Evolutionary conservation across 1,139 yeast genomes (phyloP).

Genomic region (Taiozyma onychis): DNA sequence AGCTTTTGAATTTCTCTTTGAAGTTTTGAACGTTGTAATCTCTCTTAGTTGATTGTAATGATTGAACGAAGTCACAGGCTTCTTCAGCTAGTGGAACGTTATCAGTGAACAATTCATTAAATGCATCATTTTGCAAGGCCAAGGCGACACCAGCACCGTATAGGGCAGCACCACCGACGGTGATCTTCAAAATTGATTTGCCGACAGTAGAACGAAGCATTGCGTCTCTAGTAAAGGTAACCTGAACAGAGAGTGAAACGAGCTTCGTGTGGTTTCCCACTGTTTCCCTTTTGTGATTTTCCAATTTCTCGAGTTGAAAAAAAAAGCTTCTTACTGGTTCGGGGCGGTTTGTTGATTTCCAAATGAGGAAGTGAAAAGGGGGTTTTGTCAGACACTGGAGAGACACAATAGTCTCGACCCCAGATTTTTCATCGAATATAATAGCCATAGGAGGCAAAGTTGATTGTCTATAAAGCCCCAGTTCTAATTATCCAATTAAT

Average conservation of each 20-base stretch:
- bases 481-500: no score
- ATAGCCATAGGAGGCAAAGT: no score
- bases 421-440: neutral
- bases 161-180: conserved; percentile 31
- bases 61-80: conserved; percentile 44
- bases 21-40: conserved; percentile 29
- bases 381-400: neutral
- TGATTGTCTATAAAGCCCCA: no score
- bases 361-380: neutral
- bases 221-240: neutral
- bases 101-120: conserved; percentile 47
- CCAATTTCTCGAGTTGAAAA: neutral
- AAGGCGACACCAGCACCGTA: conserved; percentile 41
- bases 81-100: conserved; percentile 57
- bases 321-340: neutral
- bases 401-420: neutral
- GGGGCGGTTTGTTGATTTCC: neutral
- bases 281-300: neutral
- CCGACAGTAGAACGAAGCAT: conserved; percentile 28
- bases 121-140: conserved; percentile 37
- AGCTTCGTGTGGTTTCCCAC: neutral
- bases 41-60: conserved; percentile 28
- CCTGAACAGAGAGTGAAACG: neutral
- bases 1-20: conserved; percentile 32
- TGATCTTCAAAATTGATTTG: conserved; percentile 30